Conservation (phyloP, 2,329 filamentous ascomycete species). For the Cadophora sp. region DNA sequence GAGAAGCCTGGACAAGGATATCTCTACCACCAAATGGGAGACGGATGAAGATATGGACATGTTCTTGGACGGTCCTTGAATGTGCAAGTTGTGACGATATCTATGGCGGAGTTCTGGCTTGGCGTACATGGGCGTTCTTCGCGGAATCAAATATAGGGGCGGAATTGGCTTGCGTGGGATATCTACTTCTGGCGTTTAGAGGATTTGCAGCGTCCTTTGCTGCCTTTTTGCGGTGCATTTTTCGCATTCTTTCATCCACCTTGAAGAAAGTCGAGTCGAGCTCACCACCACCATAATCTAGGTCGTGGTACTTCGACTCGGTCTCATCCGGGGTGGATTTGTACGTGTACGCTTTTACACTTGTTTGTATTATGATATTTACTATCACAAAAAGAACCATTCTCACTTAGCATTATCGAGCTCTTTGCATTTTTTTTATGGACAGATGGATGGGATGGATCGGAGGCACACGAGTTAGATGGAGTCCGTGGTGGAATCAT, state of each 20-base stretch:
- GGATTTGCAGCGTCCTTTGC: background rate
- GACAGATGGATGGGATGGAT: no score
- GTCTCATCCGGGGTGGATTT: background rate
- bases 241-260: conserved; percentile 9
- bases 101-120: background rate
- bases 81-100: background rate
- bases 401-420: background rate
- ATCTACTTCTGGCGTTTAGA: conserved; percentile 3
- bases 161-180: background rate
- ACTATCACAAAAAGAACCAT: background rate
- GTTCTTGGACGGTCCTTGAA: conserved; percentile 23
- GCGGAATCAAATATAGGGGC: background rate
- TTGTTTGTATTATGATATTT: conserved; percentile 8
- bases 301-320: background rate
- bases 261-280: background rate
- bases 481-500: background rate
- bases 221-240: background rate
- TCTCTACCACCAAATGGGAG: conserved; percentile 14
- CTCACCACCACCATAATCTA: no score
- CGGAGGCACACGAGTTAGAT: no score
- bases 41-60: conserved; percentile 27
- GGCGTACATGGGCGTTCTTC: conserved; percentile 1
- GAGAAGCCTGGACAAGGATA: conserved; percentile 14
- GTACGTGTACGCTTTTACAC: conserved; percentile 13
- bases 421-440: conserved; percentile 6